Conservation (phyloP, 2,329 filamentous ascomycete species). For the Fusarium tricinctum region DNA sequence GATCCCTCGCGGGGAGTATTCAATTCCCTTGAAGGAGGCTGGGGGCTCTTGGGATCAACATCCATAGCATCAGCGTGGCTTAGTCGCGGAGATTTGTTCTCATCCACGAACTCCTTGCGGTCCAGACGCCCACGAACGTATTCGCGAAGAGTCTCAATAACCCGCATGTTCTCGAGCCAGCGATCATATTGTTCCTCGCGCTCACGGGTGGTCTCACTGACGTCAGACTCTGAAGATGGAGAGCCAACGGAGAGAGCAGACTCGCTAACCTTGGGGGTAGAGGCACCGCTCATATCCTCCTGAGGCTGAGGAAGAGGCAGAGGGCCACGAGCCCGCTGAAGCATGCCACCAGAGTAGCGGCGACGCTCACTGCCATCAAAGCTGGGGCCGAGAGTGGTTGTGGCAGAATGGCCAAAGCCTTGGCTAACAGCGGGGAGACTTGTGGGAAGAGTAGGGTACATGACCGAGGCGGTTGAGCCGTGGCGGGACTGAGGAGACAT, state of each 20-base stretch:
- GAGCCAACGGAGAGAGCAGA: constrained; percentile 64
- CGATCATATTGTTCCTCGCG: constrained; percentile 74
- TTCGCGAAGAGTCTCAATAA: constrained; percentile 72
- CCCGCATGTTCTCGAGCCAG: constrained; percentile 76
- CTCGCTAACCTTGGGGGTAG: constrained; percentile 62
- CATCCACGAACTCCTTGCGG: constrained; percentile 65
- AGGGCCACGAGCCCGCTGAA: constrained; percentile 69
- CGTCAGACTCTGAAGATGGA: constrained; percentile 68
- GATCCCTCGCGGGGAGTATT: constrained; percentile 51
- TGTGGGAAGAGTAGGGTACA: constrained; percentile 78
- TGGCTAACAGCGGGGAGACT: constrained; percentile 73
- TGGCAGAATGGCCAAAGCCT: constrained; percentile 77
- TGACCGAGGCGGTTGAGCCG: constrained; percentile 70
- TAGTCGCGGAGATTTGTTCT: constrained; percentile 34
- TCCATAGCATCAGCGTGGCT: constrained; percentile 55
- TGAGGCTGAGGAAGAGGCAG: constrained; percentile 58
- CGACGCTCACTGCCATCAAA: constrained; percentile 75
- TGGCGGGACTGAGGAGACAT: constrained; percentile 77
- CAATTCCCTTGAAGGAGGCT: constrained; percentile 45
- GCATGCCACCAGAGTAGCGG: constrained; percentile 75
- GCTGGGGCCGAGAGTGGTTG: constrained; percentile 78
- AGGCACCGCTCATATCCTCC: constrained; percentile 56
- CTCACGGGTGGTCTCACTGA: constrained; percentile 65
- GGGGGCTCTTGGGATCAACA: constrained; percentile 54
- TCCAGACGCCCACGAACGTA: constrained; percentile 71